phyloP scores from a whole-genome alignment of 2,329 filamentous ascomycete genomes.

The Penicillium sp. region DNA sequence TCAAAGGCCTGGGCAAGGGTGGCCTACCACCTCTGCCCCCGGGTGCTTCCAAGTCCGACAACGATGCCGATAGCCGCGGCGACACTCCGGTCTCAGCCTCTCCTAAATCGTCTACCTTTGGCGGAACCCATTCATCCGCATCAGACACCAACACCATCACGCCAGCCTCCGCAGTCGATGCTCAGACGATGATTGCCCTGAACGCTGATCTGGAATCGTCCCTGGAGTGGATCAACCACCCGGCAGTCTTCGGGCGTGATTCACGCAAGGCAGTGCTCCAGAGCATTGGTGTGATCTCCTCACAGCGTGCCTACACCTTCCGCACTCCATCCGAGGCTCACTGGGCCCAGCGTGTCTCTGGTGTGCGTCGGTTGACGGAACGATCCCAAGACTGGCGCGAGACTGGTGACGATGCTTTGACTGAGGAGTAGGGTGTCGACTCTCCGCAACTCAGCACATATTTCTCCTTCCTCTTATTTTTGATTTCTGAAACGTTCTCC shows the following conservation, averaged over 20 bases:
- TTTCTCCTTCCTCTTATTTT: not conserved
- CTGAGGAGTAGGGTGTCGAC: slow-evolving; percentile 45
- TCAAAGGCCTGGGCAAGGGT: slow-evolving; percentile 94
- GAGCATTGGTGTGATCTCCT: slow-evolving; percentile 93
- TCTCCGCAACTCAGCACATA: not conserved
- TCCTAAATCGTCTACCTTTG: slow-evolving; percentile 36
- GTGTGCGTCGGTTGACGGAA: slow-evolving; percentile 77
- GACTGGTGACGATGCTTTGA: slow-evolving; percentile 69
- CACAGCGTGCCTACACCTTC: slow-evolving; percentile 90
- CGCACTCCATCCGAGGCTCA: slow-evolving; percentile 83
- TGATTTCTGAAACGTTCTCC: not conserved
- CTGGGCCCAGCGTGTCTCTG: slow-evolving; percentile 79
- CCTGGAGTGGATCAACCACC: slow-evolving; percentile 96
- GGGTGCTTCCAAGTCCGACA: slow-evolving; percentile 39
- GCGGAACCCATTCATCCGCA: slow-evolving; percentile 33
- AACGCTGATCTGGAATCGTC: slow-evolving; percentile 87
- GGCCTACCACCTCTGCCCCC: slow-evolving; percentile 83
- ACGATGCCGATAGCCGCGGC: slow-evolving; percentile 40
- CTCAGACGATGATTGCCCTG: slow-evolving; percentile 75
- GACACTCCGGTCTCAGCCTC: slow-evolving; percentile 38
- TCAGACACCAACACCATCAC: slow-evolving; percentile 47
- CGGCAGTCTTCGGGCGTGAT: slow-evolving; percentile 89
- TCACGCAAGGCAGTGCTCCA: slow-evolving; percentile 94
- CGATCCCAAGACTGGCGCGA: slow-evolving; percentile 90
- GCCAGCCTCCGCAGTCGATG: slow-evolving; percentile 73